Percentiles rank a stretch among this genome's conserved stretches.
These are phyloP conservation scores for Corchorus capsularis DNA, from an alignment of 345 rosid species.

Conservation along the genomic window DNA sequence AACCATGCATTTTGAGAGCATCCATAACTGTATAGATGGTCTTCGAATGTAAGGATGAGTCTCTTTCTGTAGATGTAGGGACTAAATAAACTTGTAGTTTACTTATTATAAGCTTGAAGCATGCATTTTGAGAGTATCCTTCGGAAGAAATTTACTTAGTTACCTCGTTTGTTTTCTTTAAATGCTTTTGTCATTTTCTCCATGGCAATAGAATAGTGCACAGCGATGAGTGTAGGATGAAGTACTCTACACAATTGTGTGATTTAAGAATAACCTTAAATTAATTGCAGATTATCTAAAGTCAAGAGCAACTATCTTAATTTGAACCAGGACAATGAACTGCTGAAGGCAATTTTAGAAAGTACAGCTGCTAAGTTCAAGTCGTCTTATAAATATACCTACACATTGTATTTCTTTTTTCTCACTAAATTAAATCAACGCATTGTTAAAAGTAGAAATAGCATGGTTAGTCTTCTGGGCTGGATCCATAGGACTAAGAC, in stretches of 20 bases:
- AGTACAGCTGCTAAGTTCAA: too few species aligned
- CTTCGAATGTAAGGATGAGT: neutral
- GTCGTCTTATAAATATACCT: neutral
- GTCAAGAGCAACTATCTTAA: too few species aligned
- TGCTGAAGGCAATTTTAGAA: too few species aligned
- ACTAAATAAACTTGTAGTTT: neutral
- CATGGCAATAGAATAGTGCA: neutral
- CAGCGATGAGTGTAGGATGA: neutral
- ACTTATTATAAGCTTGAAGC: constrained; percentile 1
- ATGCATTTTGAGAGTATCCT: neutral
- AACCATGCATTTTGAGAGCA: neutral
- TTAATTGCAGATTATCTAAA: too few species aligned
- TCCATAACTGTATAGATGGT: neutral
- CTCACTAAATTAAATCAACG: neutral
- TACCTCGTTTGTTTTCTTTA: neutral
- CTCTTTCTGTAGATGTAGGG: neutral
- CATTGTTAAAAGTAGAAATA: neutral
- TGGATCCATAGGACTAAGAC: constrained; percentile 8
- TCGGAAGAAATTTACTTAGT: constrained; percentile 8
- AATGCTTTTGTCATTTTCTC: neutral
- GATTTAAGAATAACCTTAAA: neutral
- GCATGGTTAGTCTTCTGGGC: neutral
- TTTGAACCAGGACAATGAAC: too few species aligned
- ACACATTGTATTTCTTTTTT: neutral
- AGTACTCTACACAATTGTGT: neutral